phyloP scores from a whole-genome alignment of 208 protist genomes.

The Blechomonas ayalai region DNA sequence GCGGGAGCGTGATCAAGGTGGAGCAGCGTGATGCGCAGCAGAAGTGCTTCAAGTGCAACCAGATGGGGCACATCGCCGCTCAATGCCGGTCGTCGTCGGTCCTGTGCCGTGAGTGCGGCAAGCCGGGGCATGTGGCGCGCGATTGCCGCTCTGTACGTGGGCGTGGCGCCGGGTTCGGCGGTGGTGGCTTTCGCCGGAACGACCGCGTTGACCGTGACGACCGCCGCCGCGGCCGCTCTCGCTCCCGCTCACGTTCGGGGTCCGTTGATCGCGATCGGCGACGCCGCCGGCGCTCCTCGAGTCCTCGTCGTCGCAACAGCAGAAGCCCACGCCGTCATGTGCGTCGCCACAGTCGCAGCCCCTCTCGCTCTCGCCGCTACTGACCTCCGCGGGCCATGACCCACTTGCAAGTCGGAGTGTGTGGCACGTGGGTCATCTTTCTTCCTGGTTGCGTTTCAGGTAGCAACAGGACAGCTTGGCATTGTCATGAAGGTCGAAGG shows the following conservation, averaged over 20 bases:
- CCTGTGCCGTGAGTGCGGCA: constrained; percentile 38
- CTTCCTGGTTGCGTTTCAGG: no score
- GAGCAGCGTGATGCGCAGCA: constrained; percentile 40
- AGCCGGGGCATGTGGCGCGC: constrained; percentile 28
- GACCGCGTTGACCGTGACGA: constrained; percentile 5
- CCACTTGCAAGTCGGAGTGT: no score
- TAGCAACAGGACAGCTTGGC: no score
- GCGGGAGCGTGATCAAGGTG: constrained; percentile 21
- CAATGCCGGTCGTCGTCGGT: constrained; percentile 25
- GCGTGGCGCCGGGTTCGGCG: constrained; percentile 2
- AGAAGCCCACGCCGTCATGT: background rate
- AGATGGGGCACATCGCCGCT: constrained; percentile 50
- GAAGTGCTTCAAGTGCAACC: constrained; percentile 59
- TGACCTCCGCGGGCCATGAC: no score
- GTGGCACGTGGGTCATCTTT: no score
- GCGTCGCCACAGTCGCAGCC: constrained; percentile 21
- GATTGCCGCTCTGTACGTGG: constrained; percentile 23
- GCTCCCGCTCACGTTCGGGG: constrained; percentile 13
- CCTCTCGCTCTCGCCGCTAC: constrained; percentile 1
- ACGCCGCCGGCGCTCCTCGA: constrained; percentile 14
- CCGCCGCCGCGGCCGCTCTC: constrained; percentile 3
- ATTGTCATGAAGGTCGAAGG: no score
- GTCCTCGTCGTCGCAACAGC: constrained; percentile 2
- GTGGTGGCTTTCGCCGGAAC: constrained; percentile 5
- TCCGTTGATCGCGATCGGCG: constrained; percentile 23